phyloP scores from a whole-genome alignment of 2,329 filamentous ascomycete genomes.

The Fusarium phyllophilum region DNA sequence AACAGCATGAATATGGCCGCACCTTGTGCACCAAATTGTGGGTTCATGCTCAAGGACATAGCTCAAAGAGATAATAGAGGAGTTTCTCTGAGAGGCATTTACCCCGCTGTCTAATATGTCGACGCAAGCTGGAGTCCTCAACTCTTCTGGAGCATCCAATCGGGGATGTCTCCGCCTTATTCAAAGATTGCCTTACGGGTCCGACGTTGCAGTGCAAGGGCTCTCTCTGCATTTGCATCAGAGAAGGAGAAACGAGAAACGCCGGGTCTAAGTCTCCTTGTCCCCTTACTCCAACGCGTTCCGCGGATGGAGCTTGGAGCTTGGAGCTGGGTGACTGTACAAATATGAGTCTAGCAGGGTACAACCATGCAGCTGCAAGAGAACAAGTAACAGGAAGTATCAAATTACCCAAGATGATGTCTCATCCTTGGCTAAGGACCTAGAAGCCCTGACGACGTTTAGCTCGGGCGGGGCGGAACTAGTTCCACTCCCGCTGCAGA shows the following conservation, averaged over 20 bases:
- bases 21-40: constrained; percentile 2
- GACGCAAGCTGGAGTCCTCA: constrained; percentile 3
- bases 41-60: neutral
- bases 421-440: neutral
- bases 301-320: neutral
- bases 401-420: neutral
- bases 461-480: neutral
- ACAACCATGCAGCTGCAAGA: neutral
- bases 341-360: neutral
- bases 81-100: neutral
- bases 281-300: neutral
- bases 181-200: neutral
- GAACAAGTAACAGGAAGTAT: neutral
- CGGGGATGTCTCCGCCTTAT: neutral
- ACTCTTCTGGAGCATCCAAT: constrained; percentile 8
- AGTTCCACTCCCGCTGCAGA: constrained; percentile 2
- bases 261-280: neutral
- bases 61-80: neutral
- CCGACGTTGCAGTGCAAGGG: constrained; percentile 4
- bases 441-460: neutral
- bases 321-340: neutral
- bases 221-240: neutral
- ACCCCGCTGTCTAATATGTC: neutral
- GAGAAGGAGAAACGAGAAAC: neutral
- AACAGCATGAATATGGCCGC: constrained; percentile 12